Evolutionary conservation across 306 rosid species (phyloP).

Genomic region (Quercus suber): DNA sequence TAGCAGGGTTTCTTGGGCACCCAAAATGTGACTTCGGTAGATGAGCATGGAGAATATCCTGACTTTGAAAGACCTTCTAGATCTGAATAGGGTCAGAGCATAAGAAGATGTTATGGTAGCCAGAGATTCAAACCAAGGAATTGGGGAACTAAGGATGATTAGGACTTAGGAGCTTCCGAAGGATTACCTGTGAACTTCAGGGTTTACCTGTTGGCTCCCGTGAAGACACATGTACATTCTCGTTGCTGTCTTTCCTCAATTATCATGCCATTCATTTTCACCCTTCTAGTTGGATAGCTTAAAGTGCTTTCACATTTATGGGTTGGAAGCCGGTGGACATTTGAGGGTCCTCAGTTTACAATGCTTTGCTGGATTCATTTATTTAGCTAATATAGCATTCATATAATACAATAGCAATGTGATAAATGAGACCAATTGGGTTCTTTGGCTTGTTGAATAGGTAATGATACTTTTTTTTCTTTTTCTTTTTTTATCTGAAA

Average conservation of each 20-base stretch:
- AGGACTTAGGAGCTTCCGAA: constrained; percentile 64
- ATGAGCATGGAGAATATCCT: constrained; percentile 51
- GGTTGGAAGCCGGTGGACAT: neutral
- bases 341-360: neutral
- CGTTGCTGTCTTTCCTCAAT: neutral
- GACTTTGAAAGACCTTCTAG: constrained; percentile 47
- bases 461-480: neutral
- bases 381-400: neutral
- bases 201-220: neutral
- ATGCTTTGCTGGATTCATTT: neutral
- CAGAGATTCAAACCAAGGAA: constrained; percentile 42
- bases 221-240: constrained; percentile 4
- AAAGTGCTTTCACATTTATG: neutral
- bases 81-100: constrained; percentile 32
- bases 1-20: constrained; percentile 78
- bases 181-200: constrained; percentile 62
- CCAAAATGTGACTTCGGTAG: constrained; percentile 49
- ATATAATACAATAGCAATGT: no score
- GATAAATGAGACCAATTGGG: neutral
- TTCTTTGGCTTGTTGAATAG: neutral
- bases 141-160: constrained; percentile 54
- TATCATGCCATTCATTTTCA: neutral
- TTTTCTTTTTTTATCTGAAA: no score
- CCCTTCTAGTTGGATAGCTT: neutral
- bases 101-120: constrained; percentile 36